These are phyloP conservation scores for Neltuma alba DNA, from an alignment of 306 rosid genomes.

Conservation along the genomic window DNA sequence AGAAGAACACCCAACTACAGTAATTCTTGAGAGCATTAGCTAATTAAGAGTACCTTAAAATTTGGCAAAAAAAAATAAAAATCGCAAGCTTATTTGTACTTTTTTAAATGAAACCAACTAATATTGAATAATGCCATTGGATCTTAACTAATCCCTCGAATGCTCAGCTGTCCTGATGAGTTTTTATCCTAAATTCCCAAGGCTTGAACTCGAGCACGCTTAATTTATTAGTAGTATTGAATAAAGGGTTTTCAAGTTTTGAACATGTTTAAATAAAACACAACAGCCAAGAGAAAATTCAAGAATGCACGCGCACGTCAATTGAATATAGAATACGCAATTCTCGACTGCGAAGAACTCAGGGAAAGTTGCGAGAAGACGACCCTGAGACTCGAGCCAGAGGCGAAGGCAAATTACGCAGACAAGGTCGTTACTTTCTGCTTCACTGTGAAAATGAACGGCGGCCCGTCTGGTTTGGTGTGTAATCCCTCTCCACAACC, in stretches of 20 bases:
- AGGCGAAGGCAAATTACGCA: neutral
- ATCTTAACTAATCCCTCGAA: too few relatives aligned
- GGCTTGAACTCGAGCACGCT: neutral
- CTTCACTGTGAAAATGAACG: conserved; percentile 84
- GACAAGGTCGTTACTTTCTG: conserved; percentile 46
- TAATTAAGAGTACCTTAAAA: too few relatives aligned
- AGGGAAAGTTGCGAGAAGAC: conserved; percentile 3
- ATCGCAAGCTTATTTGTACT: too few relatives aligned
- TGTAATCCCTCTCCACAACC: conserved; percentile 37
- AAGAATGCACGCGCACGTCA: neutral
- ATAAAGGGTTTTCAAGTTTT: neutral
- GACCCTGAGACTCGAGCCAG: neutral
- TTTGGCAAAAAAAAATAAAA: too few relatives aligned
- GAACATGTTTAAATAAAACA: neutral
- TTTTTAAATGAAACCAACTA: too few relatives aligned
- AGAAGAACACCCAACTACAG: too few relatives aligned
- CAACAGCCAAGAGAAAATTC: neutral
- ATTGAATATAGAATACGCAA: neutral
- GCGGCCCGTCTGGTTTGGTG: conserved; percentile 99
- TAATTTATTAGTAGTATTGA: neutral
- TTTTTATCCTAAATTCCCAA: neutral
- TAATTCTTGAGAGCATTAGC: too few relatives aligned
- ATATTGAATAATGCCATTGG: neutral
- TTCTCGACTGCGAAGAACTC: neutral
- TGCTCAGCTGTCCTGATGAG: too few relatives aligned